phyloP scores from a whole-genome alignment of 2,329 filamentous ascomycete species.

The Uncinocarpus reesii region DNA sequence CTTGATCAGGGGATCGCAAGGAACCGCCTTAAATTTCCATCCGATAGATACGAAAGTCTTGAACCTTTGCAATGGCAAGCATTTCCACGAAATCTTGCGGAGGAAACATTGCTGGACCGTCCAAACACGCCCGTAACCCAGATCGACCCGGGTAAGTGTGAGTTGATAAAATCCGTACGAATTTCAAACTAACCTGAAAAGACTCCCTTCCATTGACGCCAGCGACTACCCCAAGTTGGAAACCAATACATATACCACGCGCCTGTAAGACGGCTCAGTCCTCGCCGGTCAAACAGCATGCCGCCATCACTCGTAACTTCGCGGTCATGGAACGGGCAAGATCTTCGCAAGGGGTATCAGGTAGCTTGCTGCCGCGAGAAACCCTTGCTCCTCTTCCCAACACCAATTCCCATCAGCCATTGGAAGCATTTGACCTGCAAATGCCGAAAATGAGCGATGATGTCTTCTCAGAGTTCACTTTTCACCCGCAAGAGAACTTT shows the following conservation, averaged over 20 bases:
- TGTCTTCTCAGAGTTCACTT: slow-evolving; percentile 17
- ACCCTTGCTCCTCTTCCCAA: slow-evolving; percentile 45
- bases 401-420: slow-evolving; percentile 34
- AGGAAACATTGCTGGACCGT: slow-evolving; percentile 33
- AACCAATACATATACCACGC: slow-evolving; percentile 29
- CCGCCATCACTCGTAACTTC: slow-evolving; percentile 26
- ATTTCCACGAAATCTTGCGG: slow-evolving; percentile 28
- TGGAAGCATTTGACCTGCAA: slow-evolving; percentile 47
- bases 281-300: slow-evolving; percentile 31
- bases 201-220: slow-evolving; percentile 51
- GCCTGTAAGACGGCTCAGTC: slow-evolving; percentile 32
- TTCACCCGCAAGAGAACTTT: slow-evolving; percentile 10
- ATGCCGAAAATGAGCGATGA: slow-evolving; percentile 20
- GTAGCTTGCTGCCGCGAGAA: slow-evolving; percentile 26
- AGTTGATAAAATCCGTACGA: not conserved
- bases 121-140: slow-evolving; percentile 51
- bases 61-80: slow-evolving; percentile 20
- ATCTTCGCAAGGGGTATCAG: slow-evolving; percentile 38
- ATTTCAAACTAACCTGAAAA: slow-evolving; percentile 4
- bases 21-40: slow-evolving; percentile 9
- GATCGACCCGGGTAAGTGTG: slow-evolving; percentile 47
- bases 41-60: slow-evolving; percentile 41
- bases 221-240: slow-evolving; percentile 49
- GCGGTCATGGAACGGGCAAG: slow-evolving; percentile 38
- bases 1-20: slow-evolving; percentile 48